Evolutionary conservation across 2,329 filamentous ascomycete genomes (phyloP), one percentile per base, ranked within the genome.

Genomic region (Anisogramma anomala): DNA sequence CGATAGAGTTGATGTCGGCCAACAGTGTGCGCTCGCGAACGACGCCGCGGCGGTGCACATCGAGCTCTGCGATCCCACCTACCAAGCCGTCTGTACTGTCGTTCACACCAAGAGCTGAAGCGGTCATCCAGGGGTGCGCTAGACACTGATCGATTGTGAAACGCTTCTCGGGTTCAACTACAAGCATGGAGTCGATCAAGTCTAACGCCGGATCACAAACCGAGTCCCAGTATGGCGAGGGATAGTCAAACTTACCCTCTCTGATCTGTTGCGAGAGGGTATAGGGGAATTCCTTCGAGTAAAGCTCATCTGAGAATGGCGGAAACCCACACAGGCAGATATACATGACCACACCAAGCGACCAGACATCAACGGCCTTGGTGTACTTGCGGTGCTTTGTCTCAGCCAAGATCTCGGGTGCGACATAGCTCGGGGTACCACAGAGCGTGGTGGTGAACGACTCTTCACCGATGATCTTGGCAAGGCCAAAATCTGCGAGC

Each of bases 381-480:
- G 88, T 94, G 64, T 98, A 98, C 56, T 84, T 84, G 50, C 91
- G 79, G 47, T 86, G 76, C 53, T 77, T 81, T 14, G 75, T 78
- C 48, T 88, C 83, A 54, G 87, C 82, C 4, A 98, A 68, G 43
- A 98, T 94, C 59, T 98, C 91, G 1, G 91, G 91, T 1, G 93
- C 91, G 46, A 96, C 89, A 58, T 98, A 94, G 60, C 84, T 91
- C 5, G 89, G 91, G n/a, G 91, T 98, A 48, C 91, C 91, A 58
- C 91, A 91, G 48, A 98, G 67, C 1, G 91, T 96, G 0, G 88
- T 95, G 1, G 91, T 96, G 58, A 98, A 98, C 0, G 89, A 95
- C 57, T 95, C 87, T 59, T 98, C 91, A 48, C 93, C 93, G 50
- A 98, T 94, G 50, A 98, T 96, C 64, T 98, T 98, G 31, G 91